A percentile compares a stretch with the other conserved stretches of the same genome.
Evolutionary conservation across 2,329 filamentous ascomycete genomes (phyloP).

Genomic region (Periconia sp.): DNA sequence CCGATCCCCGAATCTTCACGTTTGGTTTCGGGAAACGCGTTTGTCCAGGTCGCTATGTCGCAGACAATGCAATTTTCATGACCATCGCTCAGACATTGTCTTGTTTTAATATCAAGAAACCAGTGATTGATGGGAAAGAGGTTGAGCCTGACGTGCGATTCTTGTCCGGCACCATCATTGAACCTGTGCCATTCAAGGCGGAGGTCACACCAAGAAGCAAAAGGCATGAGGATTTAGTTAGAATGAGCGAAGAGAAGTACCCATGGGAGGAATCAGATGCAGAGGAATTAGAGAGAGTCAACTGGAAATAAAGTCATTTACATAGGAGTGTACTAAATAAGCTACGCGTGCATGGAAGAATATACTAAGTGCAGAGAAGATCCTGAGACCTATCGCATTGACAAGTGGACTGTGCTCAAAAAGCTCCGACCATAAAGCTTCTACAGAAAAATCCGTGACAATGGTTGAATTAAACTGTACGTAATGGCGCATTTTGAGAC

Average conservation of each 20-base stretch:
- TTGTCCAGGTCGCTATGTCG: conserved; percentile 48
- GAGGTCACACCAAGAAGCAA: conserved; percentile 39
- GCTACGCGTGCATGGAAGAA: no score
- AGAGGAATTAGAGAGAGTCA: conserved; percentile 17
- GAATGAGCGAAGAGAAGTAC: conserved; percentile 35
- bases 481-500: no score
- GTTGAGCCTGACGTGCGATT: conserved; percentile 41
- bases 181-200: conserved; percentile 42
- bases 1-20: conserved; percentile 35
- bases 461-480: no score
- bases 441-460: no score
- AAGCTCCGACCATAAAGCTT: no score
- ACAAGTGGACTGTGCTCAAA: no score
- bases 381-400: no score
- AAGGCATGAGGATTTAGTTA: conserved; percentile 37
- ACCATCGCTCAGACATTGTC: conserved; percentile 50
- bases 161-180: conserved; percentile 40
- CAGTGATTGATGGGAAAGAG: conserved; percentile 39
- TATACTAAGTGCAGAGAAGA: no score
- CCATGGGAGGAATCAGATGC: conserved; percentile 47
- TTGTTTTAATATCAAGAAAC: conserved; percentile 48
- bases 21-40: conserved; percentile 48
- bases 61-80: conserved; percentile 46
- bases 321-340: no score
- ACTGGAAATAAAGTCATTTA: background rate